Evolutionary conservation across 345 rosid genomes (phyloP), one percentile per base, ranked within the genome.

Genomic region (Salix caprea): DNA sequence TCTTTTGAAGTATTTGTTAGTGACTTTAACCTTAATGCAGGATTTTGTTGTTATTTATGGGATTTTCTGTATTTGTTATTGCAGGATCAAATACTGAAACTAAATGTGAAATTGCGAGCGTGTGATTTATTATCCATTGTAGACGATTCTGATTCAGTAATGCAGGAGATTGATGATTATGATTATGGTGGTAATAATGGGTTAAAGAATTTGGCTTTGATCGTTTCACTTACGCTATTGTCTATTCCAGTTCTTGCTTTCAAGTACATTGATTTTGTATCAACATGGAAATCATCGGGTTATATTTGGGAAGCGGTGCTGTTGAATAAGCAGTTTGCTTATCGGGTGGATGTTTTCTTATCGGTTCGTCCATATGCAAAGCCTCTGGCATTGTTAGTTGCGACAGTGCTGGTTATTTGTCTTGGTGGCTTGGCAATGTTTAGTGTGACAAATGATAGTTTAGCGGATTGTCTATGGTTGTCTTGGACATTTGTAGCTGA

Each of bases 281-380:
- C 93, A 4, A 86, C 78, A 81, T 87, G 84, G 24, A 91, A 88
- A 82, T 81, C 86, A 37, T 69, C 80, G 7, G 88, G 86, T 67
- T 78, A 72, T 77, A 69, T 74, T 67, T 80, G 88, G n/a, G 90
- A 91, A 78, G 84, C 80, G 66, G 90, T 86, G 69, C 82, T 84
- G 70, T 65, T 91, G 76, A 87, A 81, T 72, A 91, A 89, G 80
- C 84, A 82, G 85, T 87, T 89, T 30, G 93, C 87, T 18, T 87
- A 91, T 72, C 72, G 76, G 65, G 82, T 86, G 80, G 93, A 91
- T 76, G 78, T 82, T 61, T 70, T 84, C 71, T 79, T 89, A 69
- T 89, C 96, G 0, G 87, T 91, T 78, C 89, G 87, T 87, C 91
- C 93, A 64, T 89, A 89, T 86, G 90, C 90, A 54, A 89, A 91